Evolutionary conservation across 2,329 filamentous ascomycete species (phyloP).

Genomic region (Aureobasidium musti): DNA sequence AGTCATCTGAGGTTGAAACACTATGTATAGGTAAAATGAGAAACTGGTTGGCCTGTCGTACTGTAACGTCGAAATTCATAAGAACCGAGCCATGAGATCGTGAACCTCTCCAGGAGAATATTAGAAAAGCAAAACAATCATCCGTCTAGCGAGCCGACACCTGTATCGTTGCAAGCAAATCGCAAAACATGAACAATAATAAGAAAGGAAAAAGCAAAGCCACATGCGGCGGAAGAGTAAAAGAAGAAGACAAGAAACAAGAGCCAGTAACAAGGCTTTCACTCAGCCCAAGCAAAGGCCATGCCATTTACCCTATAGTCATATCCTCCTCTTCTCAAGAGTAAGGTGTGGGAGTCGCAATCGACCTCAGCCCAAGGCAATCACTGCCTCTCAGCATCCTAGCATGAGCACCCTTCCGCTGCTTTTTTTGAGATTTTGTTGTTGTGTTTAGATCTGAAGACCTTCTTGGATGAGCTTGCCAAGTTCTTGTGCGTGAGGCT

Average conservation of each 20-base stretch:
- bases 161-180: slow-evolving; percentile 25
- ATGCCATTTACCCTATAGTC: not conserved
- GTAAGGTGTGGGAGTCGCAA: slow-evolving; percentile 16
- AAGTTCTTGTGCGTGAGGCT: slow-evolving; percentile 44
- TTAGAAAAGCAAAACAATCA: slow-evolving; percentile 13
- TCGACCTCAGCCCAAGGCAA: slow-evolving; percentile 38
- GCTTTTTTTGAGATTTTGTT: slow-evolving; percentile 3
- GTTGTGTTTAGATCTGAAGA: slow-evolving; percentile 33
- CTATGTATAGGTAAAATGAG: slow-evolving; percentile 23
- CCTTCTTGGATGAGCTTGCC: slow-evolving; percentile 50
- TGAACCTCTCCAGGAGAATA: slow-evolving; percentile 28
- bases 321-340: slow-evolving; percentile 13
- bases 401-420: slow-evolving; percentile 30
- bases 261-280: not conserved
- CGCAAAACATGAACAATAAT: not conserved
- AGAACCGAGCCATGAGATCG: slow-evolving; percentile 11
- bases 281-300: slow-evolving; percentile 30
- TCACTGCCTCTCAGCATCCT: slow-evolving; percentile 32
- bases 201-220: not conserved
- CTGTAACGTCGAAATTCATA: slow-evolving; percentile 12
- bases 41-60: slow-evolving; percentile 15
- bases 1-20: slow-evolving; percentile 14
- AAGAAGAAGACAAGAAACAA: slow-evolving; percentile 15
- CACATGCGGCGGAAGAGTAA: slow-evolving; percentile 9
- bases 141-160: slow-evolving; percentile 28